Conservation (phyloP, 306 rosid genomes). For the Dryas drummondii region DNA sequence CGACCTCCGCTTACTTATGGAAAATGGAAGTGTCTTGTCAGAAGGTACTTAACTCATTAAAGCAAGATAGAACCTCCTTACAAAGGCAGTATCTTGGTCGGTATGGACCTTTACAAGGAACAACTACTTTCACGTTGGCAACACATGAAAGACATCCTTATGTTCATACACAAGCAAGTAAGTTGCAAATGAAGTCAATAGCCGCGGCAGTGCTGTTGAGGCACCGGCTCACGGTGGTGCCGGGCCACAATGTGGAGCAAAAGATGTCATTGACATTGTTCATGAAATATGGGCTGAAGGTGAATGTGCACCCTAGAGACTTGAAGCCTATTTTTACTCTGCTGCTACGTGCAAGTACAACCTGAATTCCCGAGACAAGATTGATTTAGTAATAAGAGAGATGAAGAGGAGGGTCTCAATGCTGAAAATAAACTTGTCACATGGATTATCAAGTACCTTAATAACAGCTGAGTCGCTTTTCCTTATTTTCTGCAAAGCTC, state of each 20-base stretch:
- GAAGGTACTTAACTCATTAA: no score
- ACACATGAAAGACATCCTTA: no score
- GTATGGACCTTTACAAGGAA: no score
- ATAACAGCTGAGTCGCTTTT: conserved; percentile 50
- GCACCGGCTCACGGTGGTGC: conserved; percentile 54
- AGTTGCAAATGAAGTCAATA: conserved; percentile 90
- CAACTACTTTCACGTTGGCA: no score
- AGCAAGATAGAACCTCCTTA: no score
- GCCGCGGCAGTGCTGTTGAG: conserved; percentile 70
- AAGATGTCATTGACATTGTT: conserved; percentile 91
- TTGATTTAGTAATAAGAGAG: conserved; percentile 7
- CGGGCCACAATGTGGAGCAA: conserved; percentile 80
- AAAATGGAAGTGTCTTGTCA: no score
- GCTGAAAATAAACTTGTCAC: conserved; percentile 4
- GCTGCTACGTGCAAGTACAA: conserved; percentile 90
- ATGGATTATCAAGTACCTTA: conserved; percentile 45
- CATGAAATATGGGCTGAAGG: conserved; percentile 85
- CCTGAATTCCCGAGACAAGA: conserved; percentile 48
- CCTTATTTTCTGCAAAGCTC: conserved; percentile 67
- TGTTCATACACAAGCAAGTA: no score
- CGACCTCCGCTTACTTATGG: no score
- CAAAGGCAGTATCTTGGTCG: no score
- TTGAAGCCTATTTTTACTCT: conserved; percentile 58
- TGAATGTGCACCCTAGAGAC: conserved; percentile 62
- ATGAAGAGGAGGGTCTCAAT: conserved; percentile 1